phyloP scores from a whole-genome alignment of 2,329 filamentous ascomycete species.

The Colletotrichum scovillei region DNA sequence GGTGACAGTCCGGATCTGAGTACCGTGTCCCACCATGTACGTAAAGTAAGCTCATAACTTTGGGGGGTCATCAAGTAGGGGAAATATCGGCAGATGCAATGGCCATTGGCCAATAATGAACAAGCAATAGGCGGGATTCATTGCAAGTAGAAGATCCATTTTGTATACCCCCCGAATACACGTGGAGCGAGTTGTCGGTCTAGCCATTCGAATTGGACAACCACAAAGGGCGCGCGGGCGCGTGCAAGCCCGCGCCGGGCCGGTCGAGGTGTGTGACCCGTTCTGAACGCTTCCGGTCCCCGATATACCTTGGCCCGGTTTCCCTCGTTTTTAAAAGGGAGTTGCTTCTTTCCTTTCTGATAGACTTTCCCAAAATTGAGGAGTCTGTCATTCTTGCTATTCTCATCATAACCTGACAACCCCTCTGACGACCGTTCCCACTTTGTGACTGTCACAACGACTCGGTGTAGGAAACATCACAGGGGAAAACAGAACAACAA shows the following conservation, averaged over 20 bases:
- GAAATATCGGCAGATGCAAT: neutral
- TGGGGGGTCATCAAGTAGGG: neutral
- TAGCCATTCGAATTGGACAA: neutral
- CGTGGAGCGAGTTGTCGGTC: neutral
- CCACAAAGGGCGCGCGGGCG: neutral
- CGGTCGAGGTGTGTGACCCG: constrained; percentile 16
- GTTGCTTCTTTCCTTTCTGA: neutral
- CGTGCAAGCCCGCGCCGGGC: constrained; percentile 10
- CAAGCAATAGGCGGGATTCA: neutral
- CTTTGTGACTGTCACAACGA: neutral
- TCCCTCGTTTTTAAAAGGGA: neutral
- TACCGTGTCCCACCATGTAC: constrained; percentile 2
- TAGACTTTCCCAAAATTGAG: no score
- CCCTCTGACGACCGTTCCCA: neutral
- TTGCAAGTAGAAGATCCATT: neutral
- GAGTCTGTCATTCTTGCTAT: neutral
- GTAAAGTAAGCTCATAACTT: neutral
- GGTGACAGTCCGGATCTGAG: neutral
- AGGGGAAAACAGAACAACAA: neutral
- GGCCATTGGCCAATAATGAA: constrained; percentile 11
- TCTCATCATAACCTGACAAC: neutral
- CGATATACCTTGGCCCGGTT: constrained; percentile 2
- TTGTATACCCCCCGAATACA: no score
- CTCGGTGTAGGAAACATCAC: no score
- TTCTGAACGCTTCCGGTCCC: constrained; percentile 13